A percentile compares a stretch with the other conserved stretches of the same genome.
phyloP scores from a whole-genome alignment of 1,284 basidiomycete species.

The Ceratobasidium sp. region DNA sequence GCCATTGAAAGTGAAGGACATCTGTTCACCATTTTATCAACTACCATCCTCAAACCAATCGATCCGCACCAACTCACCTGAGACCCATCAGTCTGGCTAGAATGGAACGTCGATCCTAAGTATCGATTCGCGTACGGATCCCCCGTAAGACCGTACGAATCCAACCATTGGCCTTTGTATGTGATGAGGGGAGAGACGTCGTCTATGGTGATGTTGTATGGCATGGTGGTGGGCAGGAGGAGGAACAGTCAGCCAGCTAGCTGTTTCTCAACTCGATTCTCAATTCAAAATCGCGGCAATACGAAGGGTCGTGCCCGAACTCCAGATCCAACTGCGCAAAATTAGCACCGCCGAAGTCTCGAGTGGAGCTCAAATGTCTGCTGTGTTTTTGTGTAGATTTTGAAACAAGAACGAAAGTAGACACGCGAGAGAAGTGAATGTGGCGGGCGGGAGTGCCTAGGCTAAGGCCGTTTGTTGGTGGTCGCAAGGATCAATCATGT shows the following conservation, averaged over 20 bases:
- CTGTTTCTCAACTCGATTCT: too few relatives aligned
- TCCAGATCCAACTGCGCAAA: too few relatives aligned
- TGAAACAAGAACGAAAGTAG: too few relatives aligned
- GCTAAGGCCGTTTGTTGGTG: too few relatives aligned
- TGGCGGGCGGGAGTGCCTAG: too few relatives aligned
- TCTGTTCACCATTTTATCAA: not conserved
- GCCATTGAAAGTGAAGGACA: slow-evolving; percentile 27
- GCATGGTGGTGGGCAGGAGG: slow-evolving; percentile 19
- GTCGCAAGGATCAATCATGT: too few relatives aligned
- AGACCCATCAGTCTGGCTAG: slow-evolving; percentile 28
- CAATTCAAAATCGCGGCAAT: too few relatives aligned
- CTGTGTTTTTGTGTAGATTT: too few relatives aligned
- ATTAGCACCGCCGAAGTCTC: too few relatives aligned
- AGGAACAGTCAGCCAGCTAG: not conserved
- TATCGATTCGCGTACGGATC: slow-evolving; percentile 32
- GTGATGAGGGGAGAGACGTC: slow-evolving; percentile 33
- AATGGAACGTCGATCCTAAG: slow-evolving; percentile 26
- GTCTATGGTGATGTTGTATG: slow-evolving; percentile 39
- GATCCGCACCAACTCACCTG: slow-evolving; percentile 9
- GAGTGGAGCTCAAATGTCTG: too few relatives aligned
- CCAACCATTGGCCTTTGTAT: slow-evolving; percentile 14
- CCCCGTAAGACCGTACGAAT: slow-evolving; percentile 3
- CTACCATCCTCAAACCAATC: not conserved
- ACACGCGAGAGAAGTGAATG: too few relatives aligned
- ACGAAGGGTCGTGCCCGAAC: too few relatives aligned